Base-by-base conservation (phyloP, 2,329 filamentous ascomycete species). In the Nemania serpens region DNA sequence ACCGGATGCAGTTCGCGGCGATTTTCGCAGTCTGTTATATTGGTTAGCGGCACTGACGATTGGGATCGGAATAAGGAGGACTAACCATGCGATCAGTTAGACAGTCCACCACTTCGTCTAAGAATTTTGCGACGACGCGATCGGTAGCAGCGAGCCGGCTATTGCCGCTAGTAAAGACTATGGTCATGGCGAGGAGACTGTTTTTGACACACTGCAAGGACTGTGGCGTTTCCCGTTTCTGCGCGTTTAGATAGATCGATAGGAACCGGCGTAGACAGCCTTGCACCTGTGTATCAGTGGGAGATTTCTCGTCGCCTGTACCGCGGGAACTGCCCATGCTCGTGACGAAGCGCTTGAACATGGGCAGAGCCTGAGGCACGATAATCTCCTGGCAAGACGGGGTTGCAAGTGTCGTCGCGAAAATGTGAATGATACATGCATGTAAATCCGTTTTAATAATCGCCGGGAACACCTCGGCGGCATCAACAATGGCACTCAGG, bases 381-480 rank as follows among this genome's bases (percentile, higher is more conserved):
- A 98, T 91, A 39, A 91, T 84, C 25, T 91, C 86, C 76, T 99
- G 96, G 71, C 94, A 98, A 11, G 87, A 83, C 0, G 91, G 89
- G 0, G 93, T 97, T 13, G 91, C 90, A 12, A 99, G 84, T 59
- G 97, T 95, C 0, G 93, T 97, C 55, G 91, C 90, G 73, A 98
- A 97, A 57, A 98, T 97, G 78, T 99, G 93, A 51, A 99, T 85
- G 67, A 98, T 97, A 71, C 94, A 98, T 41, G 95, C 94, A 72
- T 98, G 93, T 6, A 99, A 83, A 74, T 99, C 95, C 10, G 93
- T 94, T 73, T 95, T 95, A 79, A 99, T 99, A 69, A 99, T 93
- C 2, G 91, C 88, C 0, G 96, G 96, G 77, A 99, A 99, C 15
- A 98, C 93, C 63, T 96, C 91, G 6, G 95, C 93, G 1, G 95